phyloP scores from a whole-genome alignment of 2,329 filamentous ascomycete genomes.

The Ceratocystis harringtonii region DNA sequence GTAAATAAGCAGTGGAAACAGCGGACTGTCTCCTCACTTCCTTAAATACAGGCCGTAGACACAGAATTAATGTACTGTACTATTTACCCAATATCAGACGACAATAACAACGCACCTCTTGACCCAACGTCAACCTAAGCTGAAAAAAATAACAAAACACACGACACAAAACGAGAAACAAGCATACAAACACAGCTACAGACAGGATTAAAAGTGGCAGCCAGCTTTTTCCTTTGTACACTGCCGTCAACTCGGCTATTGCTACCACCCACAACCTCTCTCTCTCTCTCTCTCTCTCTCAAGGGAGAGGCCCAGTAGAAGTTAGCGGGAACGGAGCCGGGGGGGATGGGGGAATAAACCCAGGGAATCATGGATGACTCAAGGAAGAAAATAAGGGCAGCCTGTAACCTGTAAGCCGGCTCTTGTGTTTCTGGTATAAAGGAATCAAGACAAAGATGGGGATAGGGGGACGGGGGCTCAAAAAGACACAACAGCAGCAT shows the following conservation, averaged over 20 bases:
- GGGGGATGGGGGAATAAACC: not conserved
- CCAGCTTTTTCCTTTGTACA: not conserved
- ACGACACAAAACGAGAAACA: not conserved
- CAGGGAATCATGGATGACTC: not conserved
- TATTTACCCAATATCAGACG: not conserved
- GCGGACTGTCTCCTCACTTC: no score
- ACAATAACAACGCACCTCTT: not conserved
- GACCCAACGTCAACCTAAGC: not conserved
- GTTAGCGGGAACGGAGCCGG: not conserved
- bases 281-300: not conserved
- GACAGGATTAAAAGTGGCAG: not conserved
- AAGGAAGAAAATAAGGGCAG: not conserved
- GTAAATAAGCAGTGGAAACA: not conserved
- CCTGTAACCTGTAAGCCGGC: not conserved
- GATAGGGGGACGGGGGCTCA: not conserved
- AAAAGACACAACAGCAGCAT: not conserved
- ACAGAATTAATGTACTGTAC: no score
- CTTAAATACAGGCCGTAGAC: no score
- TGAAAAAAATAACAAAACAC: not conserved
- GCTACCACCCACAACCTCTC: not conserved
- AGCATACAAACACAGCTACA: not conserved
- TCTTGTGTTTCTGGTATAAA: not conserved
- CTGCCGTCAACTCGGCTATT: not conserved
- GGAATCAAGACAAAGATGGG: not conserved
- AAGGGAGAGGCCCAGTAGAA: not conserved